phyloP scores from a whole-genome alignment of 345 rosid species.

The Arabidopsis suecica region DNA sequence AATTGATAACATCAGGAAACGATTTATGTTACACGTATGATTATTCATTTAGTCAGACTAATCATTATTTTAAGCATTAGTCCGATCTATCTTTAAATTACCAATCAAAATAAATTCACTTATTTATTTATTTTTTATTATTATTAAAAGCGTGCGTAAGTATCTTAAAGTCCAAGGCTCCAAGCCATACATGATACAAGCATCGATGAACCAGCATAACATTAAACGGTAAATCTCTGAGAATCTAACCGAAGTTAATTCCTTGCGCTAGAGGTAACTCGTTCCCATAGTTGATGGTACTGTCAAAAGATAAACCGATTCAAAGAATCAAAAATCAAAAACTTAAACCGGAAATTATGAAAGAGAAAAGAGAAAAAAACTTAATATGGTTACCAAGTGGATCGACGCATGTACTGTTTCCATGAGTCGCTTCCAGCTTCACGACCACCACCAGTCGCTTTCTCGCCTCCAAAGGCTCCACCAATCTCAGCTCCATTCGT shows the following conservation, averaged over 20 bases:
- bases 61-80: neutral
- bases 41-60: conserved; percentile 8
- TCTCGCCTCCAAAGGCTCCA: conserved; percentile 96
- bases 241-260: conserved; percentile 77
- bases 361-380: neutral
- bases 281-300: conserved; percentile 90
- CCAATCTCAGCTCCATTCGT: conserved; percentile 99
- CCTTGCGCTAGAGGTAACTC: conserved; percentile 98
- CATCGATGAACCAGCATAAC: conserved; percentile 11
- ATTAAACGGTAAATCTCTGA: conserved; percentile 8
- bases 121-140: neutral
- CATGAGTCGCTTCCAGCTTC: conserved; percentile 99
- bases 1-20: neutral
- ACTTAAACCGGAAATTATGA: neutral
- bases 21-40: neutral
- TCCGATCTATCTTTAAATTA: neutral
- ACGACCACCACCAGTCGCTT: conserved; percentile 96
- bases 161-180: neutral
- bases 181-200: conserved; percentile 5
- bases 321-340: neutral
- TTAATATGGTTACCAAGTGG: conserved; percentile 69
- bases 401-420: conserved; percentile 99
- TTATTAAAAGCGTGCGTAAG: neutral
- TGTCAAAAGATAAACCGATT: conserved; percentile 40
- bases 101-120: neutral